These are phyloP conservation scores for Apodospora peruviana DNA, from an alignment of 495 filamentous ascomycete genomes.

Conservation along the genomic window DNA sequence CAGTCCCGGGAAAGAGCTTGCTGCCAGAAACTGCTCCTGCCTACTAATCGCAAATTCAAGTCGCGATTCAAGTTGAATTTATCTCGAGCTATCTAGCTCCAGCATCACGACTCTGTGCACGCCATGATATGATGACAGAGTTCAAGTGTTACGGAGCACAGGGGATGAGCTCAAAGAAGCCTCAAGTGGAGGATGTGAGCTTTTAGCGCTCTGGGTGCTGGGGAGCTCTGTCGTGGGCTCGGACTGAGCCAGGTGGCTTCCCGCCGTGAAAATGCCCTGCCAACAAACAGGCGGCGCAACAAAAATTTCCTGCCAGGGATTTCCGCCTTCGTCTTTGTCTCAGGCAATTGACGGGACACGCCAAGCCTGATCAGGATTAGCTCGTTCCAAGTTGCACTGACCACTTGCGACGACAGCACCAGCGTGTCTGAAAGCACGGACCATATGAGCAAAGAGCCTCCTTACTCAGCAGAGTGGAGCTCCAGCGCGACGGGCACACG, in stretches of 20 bases:
- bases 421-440: too few species aligned
- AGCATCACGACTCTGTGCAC: too few species aligned
- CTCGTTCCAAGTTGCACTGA: not conserved
- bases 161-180: constrained; percentile 11
- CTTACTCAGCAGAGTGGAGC: too few species aligned
- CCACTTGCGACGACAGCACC: not conserved
- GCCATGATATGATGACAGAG: constrained; percentile 1
- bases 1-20: too few species aligned
- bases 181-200: too few species aligned
- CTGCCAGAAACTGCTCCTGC: too few species aligned
- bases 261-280: not conserved
- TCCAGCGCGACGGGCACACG: too few species aligned
- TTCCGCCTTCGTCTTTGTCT: constrained; percentile 4
- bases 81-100: too few species aligned
- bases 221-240: not conserved
- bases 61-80: too few species aligned
- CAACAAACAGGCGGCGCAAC: not conserved
- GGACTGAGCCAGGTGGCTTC: not conserved
- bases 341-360: constrained; percentile 2
- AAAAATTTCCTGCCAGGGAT: not conserved
- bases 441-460: too few species aligned
- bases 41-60: too few species aligned
- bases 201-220: not conserved
- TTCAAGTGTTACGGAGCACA: constrained; percentile 24
- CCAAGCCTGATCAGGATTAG: constrained; percentile 7